Percentiles rank a stretch among this genome's conserved stretches.
These are phyloP conservation scores for Henckelia pumila DNA, from an alignment of 257 asterid genomes.

Conservation along the genomic window DNA sequence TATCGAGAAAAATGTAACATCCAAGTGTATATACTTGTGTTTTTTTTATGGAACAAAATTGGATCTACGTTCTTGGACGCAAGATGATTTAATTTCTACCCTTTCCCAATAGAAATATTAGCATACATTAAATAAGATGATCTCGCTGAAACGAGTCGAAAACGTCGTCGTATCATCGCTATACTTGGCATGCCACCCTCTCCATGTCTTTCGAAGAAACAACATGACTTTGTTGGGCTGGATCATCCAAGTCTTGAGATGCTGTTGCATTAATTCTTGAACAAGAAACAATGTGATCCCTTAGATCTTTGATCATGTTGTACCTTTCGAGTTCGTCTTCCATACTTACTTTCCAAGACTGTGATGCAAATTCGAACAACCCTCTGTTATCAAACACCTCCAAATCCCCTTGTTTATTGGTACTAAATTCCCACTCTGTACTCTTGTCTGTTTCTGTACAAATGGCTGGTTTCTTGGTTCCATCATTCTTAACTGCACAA, in stretches of 20 bases:
- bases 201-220: conserved; percentile 44
- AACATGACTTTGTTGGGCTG: conserved; percentile 31
- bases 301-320: conserved; percentile 78
- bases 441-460: conserved; percentile 42
- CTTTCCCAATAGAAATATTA: too few relatives aligned
- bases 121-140: conserved; percentile 3
- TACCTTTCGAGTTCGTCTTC: conserved; percentile 85
- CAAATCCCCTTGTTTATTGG: conserved; percentile 32
- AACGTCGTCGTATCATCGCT: conserved; percentile 18
- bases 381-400: conserved; percentile 36
- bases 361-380: conserved; percentile 49
- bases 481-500: conserved; percentile 33
- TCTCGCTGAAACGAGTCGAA: conserved; percentile 8
- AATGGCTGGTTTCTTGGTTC: conserved; percentile 37
- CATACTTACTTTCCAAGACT: conserved; percentile 48
- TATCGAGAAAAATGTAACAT: neutral
- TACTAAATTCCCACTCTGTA: conserved; percentile 53
- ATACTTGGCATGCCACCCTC: conserved; percentile 43
- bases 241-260: conserved; percentile 44
- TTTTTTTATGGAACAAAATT: too few relatives aligned
- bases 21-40: neutral
- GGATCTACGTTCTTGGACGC: too few relatives aligned
- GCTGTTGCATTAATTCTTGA: conserved; percentile 45
- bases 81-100: too few relatives aligned
- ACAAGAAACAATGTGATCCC: conserved; percentile 77